These are phyloP conservation scores for Sugiyamaella floridensis DNA, from an alignment of 805 yeast species.

Conservation along the genomic window DNA sequence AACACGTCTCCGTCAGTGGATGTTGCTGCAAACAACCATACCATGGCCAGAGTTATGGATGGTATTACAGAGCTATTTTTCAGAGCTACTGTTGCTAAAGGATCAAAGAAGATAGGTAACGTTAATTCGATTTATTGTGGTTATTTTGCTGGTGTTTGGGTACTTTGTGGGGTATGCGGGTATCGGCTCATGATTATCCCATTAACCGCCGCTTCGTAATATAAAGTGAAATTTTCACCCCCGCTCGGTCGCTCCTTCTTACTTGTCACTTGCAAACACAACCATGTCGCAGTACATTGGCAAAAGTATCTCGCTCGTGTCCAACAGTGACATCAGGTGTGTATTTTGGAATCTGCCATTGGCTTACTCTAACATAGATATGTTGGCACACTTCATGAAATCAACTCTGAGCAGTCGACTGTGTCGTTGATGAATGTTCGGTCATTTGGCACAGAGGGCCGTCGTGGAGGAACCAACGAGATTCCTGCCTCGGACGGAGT, in stretches of 20 bases:
- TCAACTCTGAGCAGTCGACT: conserved; percentile 85
- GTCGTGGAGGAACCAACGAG: conserved; percentile 62
- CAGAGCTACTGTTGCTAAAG: not conserved
- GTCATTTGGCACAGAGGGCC: conserved; percentile 87
- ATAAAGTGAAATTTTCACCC: not conserved
- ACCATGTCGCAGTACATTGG: conserved; percentile 90
- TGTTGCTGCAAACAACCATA: not conserved
- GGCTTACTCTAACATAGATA: conserved; percentile 41
- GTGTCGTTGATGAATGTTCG: conserved; percentile 75
- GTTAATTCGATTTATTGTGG: too few species aligned
- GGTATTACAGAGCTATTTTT: not conserved
- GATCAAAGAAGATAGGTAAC: too few species aligned
- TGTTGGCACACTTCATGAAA: conserved; percentile 80
- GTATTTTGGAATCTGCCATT: conserved; percentile 16
- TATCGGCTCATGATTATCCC: not conserved
- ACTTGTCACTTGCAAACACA: not conserved
- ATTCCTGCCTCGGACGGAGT: conserved; percentile 62
- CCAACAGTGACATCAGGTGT: conserved; percentile 63
- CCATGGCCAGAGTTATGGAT: not conserved
- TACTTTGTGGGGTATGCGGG: not conserved
- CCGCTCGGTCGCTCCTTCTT: not conserved
- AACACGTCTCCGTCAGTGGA: not conserved
- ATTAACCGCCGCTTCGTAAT: not conserved
- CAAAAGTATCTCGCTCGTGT: conserved; percentile 73
- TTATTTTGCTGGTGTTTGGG: not conserved